Percentiles rank a stretch among this genome's conserved stretches.
Conservation (phyloP, 768 basidiomycete species). For the Clathrus columnatus region DNA sequence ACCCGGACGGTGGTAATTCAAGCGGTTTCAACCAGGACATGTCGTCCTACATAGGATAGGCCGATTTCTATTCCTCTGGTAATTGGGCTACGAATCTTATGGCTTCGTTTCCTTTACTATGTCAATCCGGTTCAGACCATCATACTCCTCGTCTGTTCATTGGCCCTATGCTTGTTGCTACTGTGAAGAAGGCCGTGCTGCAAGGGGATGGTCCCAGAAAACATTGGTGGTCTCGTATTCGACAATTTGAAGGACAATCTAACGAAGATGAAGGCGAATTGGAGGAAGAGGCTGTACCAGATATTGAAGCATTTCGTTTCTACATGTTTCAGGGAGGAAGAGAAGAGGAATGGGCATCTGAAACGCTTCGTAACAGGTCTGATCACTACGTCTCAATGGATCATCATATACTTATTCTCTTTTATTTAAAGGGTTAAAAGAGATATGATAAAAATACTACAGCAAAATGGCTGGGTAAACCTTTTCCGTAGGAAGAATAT, state of each 20-base stretch:
- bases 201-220: constrained; percentile 23
- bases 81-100: no score
- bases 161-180: constrained; percentile 52
- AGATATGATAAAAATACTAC: constrained; percentile 6
- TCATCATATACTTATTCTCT: neutral
- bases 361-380: constrained; percentile 56
- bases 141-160: constrained; percentile 53
- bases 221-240: constrained; percentile 4
- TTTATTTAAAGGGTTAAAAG: neutral
- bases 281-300: constrained; percentile 41
- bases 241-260: neutral
- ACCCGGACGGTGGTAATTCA: neutral
- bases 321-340: constrained; percentile 59
- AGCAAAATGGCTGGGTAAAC: constrained; percentile 30
- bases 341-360: constrained; percentile 54
- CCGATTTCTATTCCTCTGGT: no score
- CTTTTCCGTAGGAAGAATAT: constrained; percentile 21
- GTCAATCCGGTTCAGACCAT: neutral
- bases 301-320: constrained; percentile 48
- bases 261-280: constrained; percentile 24
- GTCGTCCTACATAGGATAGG: no score
- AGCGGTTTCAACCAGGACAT: no score
- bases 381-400: constrained; percentile 36
- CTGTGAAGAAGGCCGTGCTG: constrained; percentile 38
- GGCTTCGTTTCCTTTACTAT: neutral